Base-by-base conservation (phyloP, 1,284 basidiomycete species). In the Taiwanofungus camphoratus region DNA sequence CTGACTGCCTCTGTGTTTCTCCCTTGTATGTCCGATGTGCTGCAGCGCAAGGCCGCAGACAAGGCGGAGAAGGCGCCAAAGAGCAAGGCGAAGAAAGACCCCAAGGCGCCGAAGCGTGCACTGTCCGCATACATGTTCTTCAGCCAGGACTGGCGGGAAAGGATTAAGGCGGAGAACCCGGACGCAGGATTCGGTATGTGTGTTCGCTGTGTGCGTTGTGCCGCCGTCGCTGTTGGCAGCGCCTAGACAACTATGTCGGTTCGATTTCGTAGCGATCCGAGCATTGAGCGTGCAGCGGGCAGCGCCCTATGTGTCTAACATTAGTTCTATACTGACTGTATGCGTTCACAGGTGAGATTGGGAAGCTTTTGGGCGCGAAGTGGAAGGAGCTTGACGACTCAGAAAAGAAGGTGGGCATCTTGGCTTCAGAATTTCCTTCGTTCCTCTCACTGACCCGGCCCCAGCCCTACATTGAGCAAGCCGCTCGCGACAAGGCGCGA, bases 41-140 rank as follows among this genome's bases (percentile, higher is more conserved):
- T 40, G 46, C 60, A 83, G 79, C 79, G 84, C 68, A 87, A 85
- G 70, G 82, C 81, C 59, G 77, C 76, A 45, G 77, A 78, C 57
- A 86, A 85, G 70, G 71, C 73, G 34, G 81, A 80, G 54, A 79
- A 80, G 61, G 64, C 71, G 30, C 51, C 71, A 66, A 58, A 62
- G 55, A 49, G 55, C 42, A 76, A 76, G 57, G 65, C 67, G 44
- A 86, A 85, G 70, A 91, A 90, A 66, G 83, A 89, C 65, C 77
- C 79, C 50, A 85, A 87, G 60, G 85, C 87, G 8, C 91, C 91
- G 46, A 94, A 94, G 71, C 80, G 92, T 41, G 86, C 91, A 2
- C 77, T 96, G 41, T 95, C 92, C 40, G 92, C 93, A 42, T 98
- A 96, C 74, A 96, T 98, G 93, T 94, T 94, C 86, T 97, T 97